Evolutionary conservation across 2,329 filamentous ascomycete genomes (phyloP).

Genomic region (Rutstroemia sp.): DNA sequence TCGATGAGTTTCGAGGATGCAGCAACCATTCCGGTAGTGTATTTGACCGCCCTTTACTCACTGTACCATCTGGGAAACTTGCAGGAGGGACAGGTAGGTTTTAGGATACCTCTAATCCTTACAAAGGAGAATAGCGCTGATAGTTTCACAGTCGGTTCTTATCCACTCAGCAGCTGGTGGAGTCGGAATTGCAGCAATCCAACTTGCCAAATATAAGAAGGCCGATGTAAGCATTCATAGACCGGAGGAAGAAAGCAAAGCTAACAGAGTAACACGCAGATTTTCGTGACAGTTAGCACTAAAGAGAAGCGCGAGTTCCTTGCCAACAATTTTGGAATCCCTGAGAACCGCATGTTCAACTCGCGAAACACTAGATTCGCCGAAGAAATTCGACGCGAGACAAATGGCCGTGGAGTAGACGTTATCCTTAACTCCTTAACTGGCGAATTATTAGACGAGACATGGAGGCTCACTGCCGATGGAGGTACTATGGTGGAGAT

Average conservation of each 20-base stretch:
- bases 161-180: conserved; percentile 28
- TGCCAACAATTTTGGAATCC: not conserved
- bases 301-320: not conserved
- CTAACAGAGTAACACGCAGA: conserved; percentile 8
- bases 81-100: conserved; percentile 1
- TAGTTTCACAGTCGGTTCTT: conserved; percentile 22
- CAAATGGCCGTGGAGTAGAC: conserved; percentile 22
- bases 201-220: conserved; percentile 18
- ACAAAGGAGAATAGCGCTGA: not conserved
- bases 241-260: too few species aligned
- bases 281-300: conserved; percentile 31
- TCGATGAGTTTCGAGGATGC: conserved; percentile 32
- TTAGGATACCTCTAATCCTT: not conserved
- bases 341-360: not conserved
- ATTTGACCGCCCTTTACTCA: conserved; percentile 10
- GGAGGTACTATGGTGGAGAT: conserved; percentile 27
- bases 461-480: conserved; percentile 29
- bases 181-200: conserved; percentile 29
- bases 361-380: not conserved
- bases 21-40: conserved; percentile 34
- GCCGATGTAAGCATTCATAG: not conserved
- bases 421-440: conserved; percentile 23
- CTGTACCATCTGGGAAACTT: conserved; percentile 14
- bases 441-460: conserved; percentile 24
- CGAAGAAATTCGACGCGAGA: not conserved